Evolutionary conservation across 148 eudicot genomes (phyloP).

Genomic region (Mesembryanthemum crystallinum): DNA sequence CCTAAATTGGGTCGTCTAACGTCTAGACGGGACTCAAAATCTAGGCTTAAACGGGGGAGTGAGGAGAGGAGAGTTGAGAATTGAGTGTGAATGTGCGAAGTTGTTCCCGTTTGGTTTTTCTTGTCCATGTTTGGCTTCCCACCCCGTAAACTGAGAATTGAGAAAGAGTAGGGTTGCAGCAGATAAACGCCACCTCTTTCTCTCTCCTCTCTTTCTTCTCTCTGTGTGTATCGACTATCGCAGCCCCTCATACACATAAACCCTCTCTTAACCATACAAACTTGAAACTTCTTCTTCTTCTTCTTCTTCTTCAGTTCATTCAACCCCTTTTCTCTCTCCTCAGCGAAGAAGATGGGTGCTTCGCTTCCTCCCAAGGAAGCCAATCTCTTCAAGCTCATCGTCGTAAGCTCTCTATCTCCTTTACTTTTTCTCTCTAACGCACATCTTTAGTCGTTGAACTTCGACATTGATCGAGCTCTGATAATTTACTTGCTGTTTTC

Average conservation of each 20-base stretch:
- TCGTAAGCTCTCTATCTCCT: slow-evolving; percentile 47
- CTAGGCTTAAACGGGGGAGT: too few species aligned
- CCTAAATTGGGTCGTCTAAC: too few species aligned
- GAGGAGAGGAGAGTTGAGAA: too few species aligned
- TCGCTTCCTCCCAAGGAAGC: slow-evolving; percentile 93
- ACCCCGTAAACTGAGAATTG: background rate
- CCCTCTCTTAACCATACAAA: too few species aligned
- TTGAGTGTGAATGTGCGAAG: too few species aligned
- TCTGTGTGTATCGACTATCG: slow-evolving; percentile 1
- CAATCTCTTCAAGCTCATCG: slow-evolving; percentile 94
- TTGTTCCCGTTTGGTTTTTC: background rate
- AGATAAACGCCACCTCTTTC: slow-evolving; percentile 64
- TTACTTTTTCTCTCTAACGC: background rate
- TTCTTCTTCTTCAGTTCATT: background rate
- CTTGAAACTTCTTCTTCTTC: background rate
- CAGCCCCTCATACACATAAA: background rate
- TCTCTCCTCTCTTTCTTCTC: slow-evolving; percentile 24
- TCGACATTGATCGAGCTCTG: slow-evolving; percentile 9
- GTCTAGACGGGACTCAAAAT: too few species aligned
- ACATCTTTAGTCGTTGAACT: background rate
- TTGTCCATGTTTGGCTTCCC: background rate
- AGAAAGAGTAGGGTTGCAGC: slow-evolving; percentile 93
- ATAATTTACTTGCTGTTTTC: background rate
- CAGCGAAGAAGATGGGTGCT: slow-evolving; percentile 55
- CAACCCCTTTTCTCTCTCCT: slow-evolving; percentile 2